Percentiles rank a stretch among this genome's conserved stretches.
Conservation (phyloP, 2,329 filamentous ascomycete genomes). For the Neofusicoccum laricinum region DNA sequence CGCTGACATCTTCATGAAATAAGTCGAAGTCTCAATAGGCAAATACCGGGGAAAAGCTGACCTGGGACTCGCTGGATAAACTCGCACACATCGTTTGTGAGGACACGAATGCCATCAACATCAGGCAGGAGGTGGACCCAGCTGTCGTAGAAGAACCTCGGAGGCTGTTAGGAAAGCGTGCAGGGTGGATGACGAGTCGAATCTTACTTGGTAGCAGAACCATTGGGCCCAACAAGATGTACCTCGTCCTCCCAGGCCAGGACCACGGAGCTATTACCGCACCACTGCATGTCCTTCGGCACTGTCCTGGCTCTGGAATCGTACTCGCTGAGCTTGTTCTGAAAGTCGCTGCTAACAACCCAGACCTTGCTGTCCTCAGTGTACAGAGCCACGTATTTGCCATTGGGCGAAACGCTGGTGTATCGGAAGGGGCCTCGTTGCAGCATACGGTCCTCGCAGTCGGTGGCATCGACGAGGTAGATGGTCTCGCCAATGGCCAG, state of each 20-base stretch:
- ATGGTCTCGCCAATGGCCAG: conserved; percentile 82
- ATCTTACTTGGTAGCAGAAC: conserved; percentile 58
- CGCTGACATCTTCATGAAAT: conserved; percentile 63
- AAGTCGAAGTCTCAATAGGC: neutral
- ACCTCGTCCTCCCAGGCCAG: conserved; percentile 98
- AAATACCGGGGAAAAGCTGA: conserved; percentile 29
- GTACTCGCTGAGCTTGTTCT: conserved; percentile 87
- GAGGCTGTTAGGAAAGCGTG: no score
- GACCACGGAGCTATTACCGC: conserved; percentile 87
- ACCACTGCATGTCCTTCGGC: conserved; percentile 91
- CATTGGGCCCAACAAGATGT: conserved; percentile 84
- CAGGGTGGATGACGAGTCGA: no score
- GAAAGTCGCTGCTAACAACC: conserved; percentile 93
- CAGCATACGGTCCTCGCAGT: conserved; percentile 86
- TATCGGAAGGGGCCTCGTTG: conserved; percentile 92
- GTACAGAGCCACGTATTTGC: conserved; percentile 83
- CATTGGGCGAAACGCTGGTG: conserved; percentile 86
- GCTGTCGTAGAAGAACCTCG: conserved; percentile 77
- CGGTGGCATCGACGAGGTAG: conserved; percentile 80
- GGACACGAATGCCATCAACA: conserved; percentile 80
- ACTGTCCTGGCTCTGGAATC: conserved; percentile 81
- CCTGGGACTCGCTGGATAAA: conserved; percentile 88
- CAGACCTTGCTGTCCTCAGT: conserved; percentile 77
- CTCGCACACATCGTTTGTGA: conserved; percentile 94
- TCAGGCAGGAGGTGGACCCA: conserved; percentile 87